Evolutionary conservation across 768 basidiomycete genomes (phyloP).

Genomic region (Leccinum aurantiacum): DNA sequence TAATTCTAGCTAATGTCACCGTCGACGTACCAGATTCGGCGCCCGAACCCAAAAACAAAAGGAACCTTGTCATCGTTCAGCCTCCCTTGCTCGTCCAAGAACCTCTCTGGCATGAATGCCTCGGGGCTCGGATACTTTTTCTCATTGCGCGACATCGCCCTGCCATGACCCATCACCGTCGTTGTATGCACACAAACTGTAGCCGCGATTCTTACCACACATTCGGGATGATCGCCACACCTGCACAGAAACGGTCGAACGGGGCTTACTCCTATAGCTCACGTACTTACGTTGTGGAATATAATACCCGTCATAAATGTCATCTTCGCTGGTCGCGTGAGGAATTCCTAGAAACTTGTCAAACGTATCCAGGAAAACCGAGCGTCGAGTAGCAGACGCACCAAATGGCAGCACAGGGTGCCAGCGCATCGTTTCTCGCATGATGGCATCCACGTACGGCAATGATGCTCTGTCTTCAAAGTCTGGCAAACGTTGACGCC

Average conservation of each 20-base stretch:
- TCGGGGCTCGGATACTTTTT: background rate
- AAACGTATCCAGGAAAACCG: background rate
- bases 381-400: background rate
- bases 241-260: background rate
- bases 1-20: background rate
- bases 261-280: background rate
- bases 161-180: background rate
- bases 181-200: background rate
- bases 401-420: background rate
- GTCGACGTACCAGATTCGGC: too few relatives aligned
- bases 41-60: slow-evolving; percentile 15
- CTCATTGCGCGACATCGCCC: background rate
- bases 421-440: background rate
- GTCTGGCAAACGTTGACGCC: background rate
- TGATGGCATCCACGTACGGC: background rate
- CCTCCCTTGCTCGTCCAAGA: background rate
- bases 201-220: background rate
- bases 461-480: background rate
- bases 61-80: background rate
- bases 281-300: background rate
- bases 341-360: background rate
- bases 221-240: background rate
- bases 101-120: background rate
- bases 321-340: background rate
- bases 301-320: background rate